phyloP scores from a whole-genome alignment of 2,329 filamentous ascomycete genomes.

The Pseudogymnoascus sp. region DNA sequence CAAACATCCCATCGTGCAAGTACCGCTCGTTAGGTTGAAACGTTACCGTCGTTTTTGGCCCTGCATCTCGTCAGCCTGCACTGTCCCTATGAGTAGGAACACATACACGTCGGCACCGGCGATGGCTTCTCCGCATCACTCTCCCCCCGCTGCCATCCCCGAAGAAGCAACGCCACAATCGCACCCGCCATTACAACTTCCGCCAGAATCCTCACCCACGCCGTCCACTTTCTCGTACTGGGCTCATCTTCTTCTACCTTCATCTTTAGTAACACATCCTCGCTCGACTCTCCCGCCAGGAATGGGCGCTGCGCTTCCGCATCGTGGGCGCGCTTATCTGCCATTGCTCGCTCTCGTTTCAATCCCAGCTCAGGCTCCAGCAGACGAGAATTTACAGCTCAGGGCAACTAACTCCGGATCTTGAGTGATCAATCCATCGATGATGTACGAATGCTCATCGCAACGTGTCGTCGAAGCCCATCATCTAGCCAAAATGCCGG shows the following conservation, averaged over 20 bases:
- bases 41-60: slow-evolving; percentile 9
- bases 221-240: neutral
- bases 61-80: neutral
- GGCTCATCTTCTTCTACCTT: neutral
- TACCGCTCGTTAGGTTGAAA: slow-evolving; percentile 13
- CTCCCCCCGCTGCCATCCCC: neutral
- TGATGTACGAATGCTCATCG: neutral
- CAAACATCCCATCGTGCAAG: slow-evolving; percentile 15
- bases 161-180: neutral
- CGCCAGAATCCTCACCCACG: neutral
- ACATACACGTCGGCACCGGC: neutral
- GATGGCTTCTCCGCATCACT: neutral
- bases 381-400: neutral
- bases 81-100: neutral
- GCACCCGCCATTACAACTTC: neutral
- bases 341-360: neutral
- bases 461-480: neutral
- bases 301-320: slow-evolving; percentile 3
- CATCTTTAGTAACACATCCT: neutral
- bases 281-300: neutral
- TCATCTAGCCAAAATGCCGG: slow-evolving; percentile 1
- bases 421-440: neutral
- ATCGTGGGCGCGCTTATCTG: neutral
- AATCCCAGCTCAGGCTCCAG: neutral
- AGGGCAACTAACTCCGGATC: neutral